A percentile compares a stretch with the other conserved stretches of the same genome.
phyloP scores from a whole-genome alignment of 257 asterid genomes.

The Rauvolfia tetraphylla region DNA sequence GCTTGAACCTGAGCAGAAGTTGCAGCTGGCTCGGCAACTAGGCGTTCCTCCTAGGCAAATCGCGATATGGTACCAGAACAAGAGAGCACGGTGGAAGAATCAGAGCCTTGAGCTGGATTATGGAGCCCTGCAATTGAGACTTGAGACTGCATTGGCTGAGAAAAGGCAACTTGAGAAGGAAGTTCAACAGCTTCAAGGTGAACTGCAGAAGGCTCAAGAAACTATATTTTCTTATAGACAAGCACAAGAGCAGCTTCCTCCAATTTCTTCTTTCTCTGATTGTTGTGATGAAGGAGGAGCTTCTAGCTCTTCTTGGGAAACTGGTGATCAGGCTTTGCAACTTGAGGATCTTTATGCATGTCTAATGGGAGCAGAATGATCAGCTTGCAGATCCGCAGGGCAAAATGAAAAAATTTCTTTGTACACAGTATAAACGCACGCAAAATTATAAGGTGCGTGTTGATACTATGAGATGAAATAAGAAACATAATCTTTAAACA shows the following conservation, averaged over 20 bases:
- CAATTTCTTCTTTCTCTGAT: conserved; percentile 52
- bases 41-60: conserved; percentile 80
- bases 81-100: conserved; percentile 81
- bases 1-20: conserved; percentile 74
- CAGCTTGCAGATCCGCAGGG: conserved; percentile 15
- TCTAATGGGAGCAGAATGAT: conserved; percentile 41
- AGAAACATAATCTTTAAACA: neutral
- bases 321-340: conserved; percentile 30
- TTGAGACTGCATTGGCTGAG: conserved; percentile 54
- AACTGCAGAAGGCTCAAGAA: conserved; percentile 52
- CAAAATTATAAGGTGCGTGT: neutral
- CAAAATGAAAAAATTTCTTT: conserved; percentile 29
- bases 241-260: conserved; percentile 25
- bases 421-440: neutral
- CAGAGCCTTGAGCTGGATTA: conserved; percentile 72
- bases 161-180: conserved; percentile 54
- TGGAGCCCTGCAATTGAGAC: conserved; percentile 49
- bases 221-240: conserved; percentile 29
- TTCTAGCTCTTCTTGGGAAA: conserved; percentile 51
- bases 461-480: neutral
- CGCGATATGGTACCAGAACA: conserved; percentile 93
- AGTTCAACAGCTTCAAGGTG: conserved; percentile 43
- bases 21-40: conserved; percentile 66
- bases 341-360: conserved; percentile 72
- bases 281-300: conserved; percentile 57